Percentiles rank a stretch among this genome's conserved stretches.
phyloP scores from a whole-genome alignment of 225 moss, liverwort and hornwort species.

The Neckera pumila region DNA sequence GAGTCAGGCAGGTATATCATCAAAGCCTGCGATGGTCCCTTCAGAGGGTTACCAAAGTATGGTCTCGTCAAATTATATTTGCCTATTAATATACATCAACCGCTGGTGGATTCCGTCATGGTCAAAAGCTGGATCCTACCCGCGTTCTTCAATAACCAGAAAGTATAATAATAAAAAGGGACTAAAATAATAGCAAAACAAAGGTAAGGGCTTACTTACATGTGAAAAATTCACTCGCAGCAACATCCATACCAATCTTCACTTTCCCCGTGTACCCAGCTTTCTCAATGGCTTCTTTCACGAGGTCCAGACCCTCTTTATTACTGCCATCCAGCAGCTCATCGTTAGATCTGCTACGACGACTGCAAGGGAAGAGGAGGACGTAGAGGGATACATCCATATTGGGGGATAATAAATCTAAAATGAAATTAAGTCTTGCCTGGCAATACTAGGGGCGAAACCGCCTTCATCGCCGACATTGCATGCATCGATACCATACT shows the following conservation, averaged over 20 bases:
- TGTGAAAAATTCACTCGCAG: conserved; percentile 92
- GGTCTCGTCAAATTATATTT: background rate
- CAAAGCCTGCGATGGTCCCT: background rate
- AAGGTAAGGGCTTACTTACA: background rate
- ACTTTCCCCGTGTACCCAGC: conserved; percentile 89
- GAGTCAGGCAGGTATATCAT: background rate
- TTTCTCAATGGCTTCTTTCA: conserved; percentile 94
- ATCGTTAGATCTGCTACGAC: conserved; percentile 4
- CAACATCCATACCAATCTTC: conserved; percentile 97
- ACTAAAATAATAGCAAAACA: background rate
- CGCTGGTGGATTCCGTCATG: background rate
- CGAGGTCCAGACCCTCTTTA: conserved; percentile 84
- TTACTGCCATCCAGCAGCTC: conserved; percentile 44
- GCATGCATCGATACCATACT: conserved; percentile 94
- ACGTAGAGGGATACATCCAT: background rate
- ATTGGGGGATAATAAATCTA: background rate
- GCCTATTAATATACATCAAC: background rate
- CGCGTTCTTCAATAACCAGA: background rate
- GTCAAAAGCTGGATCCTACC: background rate
- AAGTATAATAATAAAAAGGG: background rate
- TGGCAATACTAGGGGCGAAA: conserved; percentile 92
- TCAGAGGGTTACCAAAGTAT: background rate
- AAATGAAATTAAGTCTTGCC: conserved; percentile 35
- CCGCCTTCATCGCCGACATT: conserved; percentile 99
- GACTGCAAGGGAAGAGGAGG: background rate